Conservation (phyloP, 176 grass and related monocot species). For the Carex parvula region DNA sequence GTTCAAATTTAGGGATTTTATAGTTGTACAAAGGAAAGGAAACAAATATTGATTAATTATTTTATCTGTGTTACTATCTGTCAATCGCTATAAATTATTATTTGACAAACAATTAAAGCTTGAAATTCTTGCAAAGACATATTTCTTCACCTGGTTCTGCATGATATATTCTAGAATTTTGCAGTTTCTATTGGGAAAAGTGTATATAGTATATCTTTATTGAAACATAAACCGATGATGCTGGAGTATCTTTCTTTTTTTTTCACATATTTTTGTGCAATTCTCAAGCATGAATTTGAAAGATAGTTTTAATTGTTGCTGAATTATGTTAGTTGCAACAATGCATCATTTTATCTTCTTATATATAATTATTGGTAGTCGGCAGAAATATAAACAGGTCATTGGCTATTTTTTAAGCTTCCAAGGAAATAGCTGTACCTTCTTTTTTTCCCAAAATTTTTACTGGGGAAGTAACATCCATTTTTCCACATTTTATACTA, state of each 20-base stretch:
- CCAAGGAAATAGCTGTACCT: not conserved
- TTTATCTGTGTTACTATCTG: not conserved
- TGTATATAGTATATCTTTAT: not conserved
- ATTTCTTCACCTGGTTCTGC: not conserved
- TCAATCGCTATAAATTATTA: not conserved
- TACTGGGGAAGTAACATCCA: constrained; percentile 4
- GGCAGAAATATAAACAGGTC: not conserved
- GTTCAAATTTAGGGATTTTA: not conserved
- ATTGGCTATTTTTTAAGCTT: not conserved
- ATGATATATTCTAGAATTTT: not conserved
- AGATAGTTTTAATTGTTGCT: not conserved
- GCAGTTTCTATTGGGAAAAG: not conserved
- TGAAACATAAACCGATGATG: not conserved
- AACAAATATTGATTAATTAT: not conserved
- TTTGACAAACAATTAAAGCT: not conserved
- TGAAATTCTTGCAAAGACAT: not conserved
- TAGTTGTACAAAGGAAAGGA: not conserved
- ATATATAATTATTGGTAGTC: not conserved
- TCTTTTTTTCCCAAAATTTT: not conserved
- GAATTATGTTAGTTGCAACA: not conserved
- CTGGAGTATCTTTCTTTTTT: not conserved
- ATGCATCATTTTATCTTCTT: not conserved
- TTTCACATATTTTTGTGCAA: not conserved
- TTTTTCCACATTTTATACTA: not conserved
- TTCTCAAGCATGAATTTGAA: not conserved